Evolutionary conservation across 176 grass and related monocot species (phyloP), one percentile per base, ranked within the genome.

Genomic region (Alloteropsis semialata): DNA sequence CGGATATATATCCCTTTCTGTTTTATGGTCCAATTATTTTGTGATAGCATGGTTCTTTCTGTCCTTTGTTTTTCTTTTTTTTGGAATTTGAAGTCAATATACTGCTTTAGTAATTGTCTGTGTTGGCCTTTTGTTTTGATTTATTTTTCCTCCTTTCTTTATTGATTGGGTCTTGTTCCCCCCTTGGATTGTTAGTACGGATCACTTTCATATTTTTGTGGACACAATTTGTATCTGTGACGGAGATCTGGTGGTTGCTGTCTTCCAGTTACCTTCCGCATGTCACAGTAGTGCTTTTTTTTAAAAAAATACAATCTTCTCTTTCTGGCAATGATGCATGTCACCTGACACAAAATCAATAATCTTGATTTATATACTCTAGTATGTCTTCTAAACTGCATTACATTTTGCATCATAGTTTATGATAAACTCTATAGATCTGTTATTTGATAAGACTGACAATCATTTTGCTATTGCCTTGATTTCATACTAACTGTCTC

Each of bases 401-500:
- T 66, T 41, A 55, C 11, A 46, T 22, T 74, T 41, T 41, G 48
- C 8, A 38, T n/a, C 8, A 5, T 6, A 33, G 44, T 28, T 55
- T 69, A 36, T 25, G 34, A 76, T 17, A 76, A 46, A 50, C 55
- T 54, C 39, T 45, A 21, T 69, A 67, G 1, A 43, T 53, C 4
- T 61, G 19, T 41, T 84, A 19, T 30, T 33, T 41, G 27, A 16
- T 22, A 76, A 63, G 6, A 33, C 2, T 76, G 80, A 17, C 10
- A 0, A 7, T 28, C 11, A 19, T 65, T 79, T 61, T 81, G 29
- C 43, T 81, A 22, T 34, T 70, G 11, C 2, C 0, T 37, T 77
- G 27, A 76, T 76, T 42, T 86, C 24, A 60, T 37, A 2, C 32
- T 74, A 41, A 83, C 30, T 33, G 72, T 66, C 75, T 74, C 17